Evolutionary conservation across 805 yeast genomes (phyloP).

Genomic region (Wickerhamiella qilinensis): DNA sequence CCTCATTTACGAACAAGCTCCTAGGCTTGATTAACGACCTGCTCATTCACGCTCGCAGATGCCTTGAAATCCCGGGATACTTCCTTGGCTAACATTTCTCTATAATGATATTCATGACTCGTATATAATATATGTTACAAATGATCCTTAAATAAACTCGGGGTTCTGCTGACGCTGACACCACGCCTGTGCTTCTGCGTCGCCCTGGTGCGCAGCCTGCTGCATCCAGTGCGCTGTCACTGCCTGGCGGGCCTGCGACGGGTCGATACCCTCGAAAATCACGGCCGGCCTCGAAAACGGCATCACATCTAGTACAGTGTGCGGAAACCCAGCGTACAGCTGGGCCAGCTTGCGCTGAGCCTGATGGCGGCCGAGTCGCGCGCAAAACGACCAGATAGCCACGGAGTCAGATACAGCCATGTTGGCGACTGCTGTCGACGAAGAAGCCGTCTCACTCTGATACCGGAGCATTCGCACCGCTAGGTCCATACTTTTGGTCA

Average conservation of each 20-base stretch:
- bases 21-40: too few relatives aligned
- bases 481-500: slow-evolving; percentile 14
- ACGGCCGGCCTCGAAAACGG: slow-evolving; percentile 13
- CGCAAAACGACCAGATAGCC: slow-evolving; percentile 17
- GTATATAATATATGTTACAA: background rate
- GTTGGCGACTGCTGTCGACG: slow-evolving; percentile 12
- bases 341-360: slow-evolving; percentile 16
- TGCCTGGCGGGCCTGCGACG: slow-evolving; percentile 8
- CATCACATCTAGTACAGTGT: slow-evolving; percentile 11
- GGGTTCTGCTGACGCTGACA: slow-evolving; percentile 3
- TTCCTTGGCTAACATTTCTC: background rate
- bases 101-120: background rate
- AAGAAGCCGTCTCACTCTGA: slow-evolving; percentile 12
- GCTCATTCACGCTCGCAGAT: too few relatives aligned
- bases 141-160: slow-evolving; percentile 4
- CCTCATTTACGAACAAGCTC: too few relatives aligned
- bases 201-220: slow-evolving; percentile 10
- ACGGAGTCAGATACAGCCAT: slow-evolving; percentile 16
- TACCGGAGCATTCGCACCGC: slow-evolving; percentile 15
- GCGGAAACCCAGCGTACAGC: slow-evolving; percentile 12
- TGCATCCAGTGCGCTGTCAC: slow-evolving; percentile 15
- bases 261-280: slow-evolving; percentile 12
- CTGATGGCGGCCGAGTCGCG: slow-evolving; percentile 13
- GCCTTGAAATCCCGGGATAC: background rate
- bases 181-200: slow-evolving; percentile 4